A percentile compares a stretch with the other conserved stretches of the same genome.
These are phyloP conservation scores for Ceratocystis cubensis DNA, from an alignment of 2,329 filamentous ascomycete species.

Conservation along the genomic window DNA sequence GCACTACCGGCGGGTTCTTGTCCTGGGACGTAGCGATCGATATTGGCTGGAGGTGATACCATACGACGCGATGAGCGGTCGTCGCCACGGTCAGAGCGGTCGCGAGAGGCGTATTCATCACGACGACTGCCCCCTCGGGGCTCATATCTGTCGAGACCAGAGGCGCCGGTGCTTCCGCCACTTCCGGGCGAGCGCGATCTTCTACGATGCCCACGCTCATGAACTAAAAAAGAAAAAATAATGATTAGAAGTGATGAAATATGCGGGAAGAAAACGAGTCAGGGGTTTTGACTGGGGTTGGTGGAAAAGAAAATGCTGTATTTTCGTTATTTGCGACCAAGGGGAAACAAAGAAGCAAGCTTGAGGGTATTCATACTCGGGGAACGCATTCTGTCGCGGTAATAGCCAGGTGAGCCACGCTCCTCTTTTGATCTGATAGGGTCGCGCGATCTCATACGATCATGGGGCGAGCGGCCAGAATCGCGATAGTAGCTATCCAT, in stretches of 20 bases:
- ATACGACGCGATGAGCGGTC: constrained; percentile 44
- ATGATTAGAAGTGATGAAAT: neutral
- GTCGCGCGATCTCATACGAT: constrained; percentile 41
- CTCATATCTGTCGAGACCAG: constrained; percentile 59
- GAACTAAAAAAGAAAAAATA: constrained; percentile 31
- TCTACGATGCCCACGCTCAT: constrained; percentile 46
- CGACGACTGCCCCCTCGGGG: constrained; percentile 41
- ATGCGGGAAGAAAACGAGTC: too few species aligned
- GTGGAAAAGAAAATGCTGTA: neutral
- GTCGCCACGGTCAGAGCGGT: constrained; percentile 39
- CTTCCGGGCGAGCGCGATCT: constrained; percentile 57
- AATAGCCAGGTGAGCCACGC: constrained; percentile 36
- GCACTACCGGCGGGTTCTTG: constrained; percentile 41
- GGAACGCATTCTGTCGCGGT: constrained; percentile 47
- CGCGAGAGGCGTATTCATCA: constrained; percentile 50
- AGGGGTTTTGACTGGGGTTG: neutral
- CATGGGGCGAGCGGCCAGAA: constrained; percentile 40
- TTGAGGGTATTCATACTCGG: constrained; percentile 45
- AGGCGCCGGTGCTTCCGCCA: neutral
- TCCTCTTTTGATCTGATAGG: constrained; percentile 42
- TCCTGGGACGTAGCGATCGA: constrained; percentile 74
- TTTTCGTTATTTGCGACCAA: neutral
- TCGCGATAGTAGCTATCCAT: constrained; percentile 51
- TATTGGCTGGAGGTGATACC: constrained; percentile 53
- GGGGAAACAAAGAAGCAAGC: constrained; percentile 1